Evolutionary conservation across 2,329 filamentous ascomycete species (phyloP).

Genomic region (Alternaria brassicae): DNA sequence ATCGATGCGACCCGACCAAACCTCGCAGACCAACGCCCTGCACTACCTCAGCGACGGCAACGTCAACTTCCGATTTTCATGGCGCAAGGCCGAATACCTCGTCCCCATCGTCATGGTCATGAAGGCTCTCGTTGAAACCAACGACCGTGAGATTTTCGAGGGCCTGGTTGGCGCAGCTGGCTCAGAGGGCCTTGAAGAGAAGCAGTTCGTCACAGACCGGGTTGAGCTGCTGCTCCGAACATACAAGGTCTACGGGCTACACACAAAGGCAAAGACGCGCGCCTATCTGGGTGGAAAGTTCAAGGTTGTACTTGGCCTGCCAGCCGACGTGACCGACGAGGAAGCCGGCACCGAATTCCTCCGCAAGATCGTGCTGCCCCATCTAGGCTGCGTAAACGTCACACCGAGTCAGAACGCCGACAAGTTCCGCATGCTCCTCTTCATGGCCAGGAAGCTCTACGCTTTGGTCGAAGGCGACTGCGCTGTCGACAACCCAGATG

Average conservation of each 20-base stretch:
- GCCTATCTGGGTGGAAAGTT: constrained; percentile 92
- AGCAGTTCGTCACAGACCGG: constrained; percentile 88
- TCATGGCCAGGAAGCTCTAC: constrained; percentile 97
- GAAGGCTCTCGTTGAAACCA: constrained; percentile 94
- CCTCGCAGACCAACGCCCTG: constrained; percentile 94
- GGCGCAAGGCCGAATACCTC: constrained; percentile 97
- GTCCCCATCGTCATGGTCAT: constrained; percentile 95
- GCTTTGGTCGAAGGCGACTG: constrained; percentile 91
- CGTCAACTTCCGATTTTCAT: constrained; percentile 95
- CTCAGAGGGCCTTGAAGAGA: constrained; percentile 81
- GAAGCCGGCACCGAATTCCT: constrained; percentile 92
- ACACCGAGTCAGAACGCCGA: constrained; percentile 84
- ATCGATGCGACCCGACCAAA: constrained; percentile 95
- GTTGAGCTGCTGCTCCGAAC: constrained; percentile 90
- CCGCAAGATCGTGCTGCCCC: constrained; percentile 86
- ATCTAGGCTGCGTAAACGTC: constrained; percentile 85
- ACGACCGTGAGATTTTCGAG: constrained; percentile 95
- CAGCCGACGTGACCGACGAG: constrained; percentile 83
- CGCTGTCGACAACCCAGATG: constrained; percentile 92
- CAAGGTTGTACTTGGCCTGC: constrained; percentile 82
- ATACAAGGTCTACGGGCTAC: constrained; percentile 88
- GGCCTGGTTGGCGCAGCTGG: constrained; percentile 80
- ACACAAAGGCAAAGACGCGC: constrained; percentile 81
- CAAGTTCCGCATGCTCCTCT: constrained; percentile 92
- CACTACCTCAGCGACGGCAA: constrained; percentile 97